A percentile compares a stretch with the other conserved stretches of the same genome.
Evolutionary conservation across 2,329 filamentous ascomycete species (phyloP).

Genomic region (Capronia coronata): DNA sequence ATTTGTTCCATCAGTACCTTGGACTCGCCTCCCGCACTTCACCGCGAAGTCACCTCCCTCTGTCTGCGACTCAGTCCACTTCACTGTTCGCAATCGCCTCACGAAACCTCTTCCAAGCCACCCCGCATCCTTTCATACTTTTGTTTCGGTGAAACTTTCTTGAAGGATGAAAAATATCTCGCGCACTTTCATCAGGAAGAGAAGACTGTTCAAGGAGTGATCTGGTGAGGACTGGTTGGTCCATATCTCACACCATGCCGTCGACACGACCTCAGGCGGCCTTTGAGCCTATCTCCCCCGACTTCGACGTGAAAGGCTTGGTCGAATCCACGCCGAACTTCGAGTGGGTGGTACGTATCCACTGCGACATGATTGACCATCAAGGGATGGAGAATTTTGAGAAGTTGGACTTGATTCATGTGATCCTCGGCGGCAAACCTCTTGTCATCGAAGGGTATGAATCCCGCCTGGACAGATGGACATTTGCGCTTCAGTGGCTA

Average conservation of each 20-base stretch:
- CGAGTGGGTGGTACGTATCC: conserved; percentile 75
- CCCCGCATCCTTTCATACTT: neutral
- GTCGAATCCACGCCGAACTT: conserved; percentile 79
- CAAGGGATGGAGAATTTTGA: conserved; percentile 76
- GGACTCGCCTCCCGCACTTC: neutral
- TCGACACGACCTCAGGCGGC: conserved; percentile 73
- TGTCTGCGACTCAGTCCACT: neutral
- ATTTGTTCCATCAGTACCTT: neutral
- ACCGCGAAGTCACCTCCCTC: neutral
- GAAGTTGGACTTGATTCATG: conserved; percentile 73
- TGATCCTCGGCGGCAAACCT: conserved; percentile 77
- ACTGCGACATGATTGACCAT: conserved; percentile 67
- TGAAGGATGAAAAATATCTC: neutral
- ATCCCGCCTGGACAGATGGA: conserved; percentile 62
- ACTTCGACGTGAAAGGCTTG: conserved; percentile 68
- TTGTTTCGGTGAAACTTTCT: neutral
- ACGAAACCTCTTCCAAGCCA: neutral
- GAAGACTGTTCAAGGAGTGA: conserved; percentile 1
- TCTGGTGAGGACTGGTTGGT: neutral
- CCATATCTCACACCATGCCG: conserved; percentile 55
- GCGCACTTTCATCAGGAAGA: conserved; percentile 2
- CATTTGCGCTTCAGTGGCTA: conserved; percentile 78
- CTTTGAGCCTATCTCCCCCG: conserved; percentile 83
- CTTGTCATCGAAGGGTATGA: conserved; percentile 89
- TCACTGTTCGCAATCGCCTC: neutral